Base-by-base conservation (phyloP, 2,329 filamentous ascomycete genomes). In the Tolypocladium ophioglossoides region DNA sequence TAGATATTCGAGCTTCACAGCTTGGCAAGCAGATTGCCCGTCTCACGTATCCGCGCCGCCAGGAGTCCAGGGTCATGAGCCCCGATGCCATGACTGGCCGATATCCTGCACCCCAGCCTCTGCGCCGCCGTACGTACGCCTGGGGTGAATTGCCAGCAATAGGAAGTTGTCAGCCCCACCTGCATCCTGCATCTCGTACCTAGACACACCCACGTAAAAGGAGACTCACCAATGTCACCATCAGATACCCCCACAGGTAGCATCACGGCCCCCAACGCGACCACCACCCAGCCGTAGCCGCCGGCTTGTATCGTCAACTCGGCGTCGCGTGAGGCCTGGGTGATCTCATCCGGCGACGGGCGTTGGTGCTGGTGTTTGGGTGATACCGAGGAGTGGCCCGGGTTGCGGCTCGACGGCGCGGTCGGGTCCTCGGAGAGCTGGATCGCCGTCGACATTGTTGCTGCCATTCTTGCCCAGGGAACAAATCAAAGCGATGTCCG, bases 231-330 rank as follows among this genome's bases (percentile, higher is more conserved):
- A 84, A n/a, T n/a, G n/a, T n/a, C n/a, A n/a, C n/a, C n/a, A n/a
- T 72, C 2, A 85, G 68, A 66, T 85, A 86, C 0, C 83, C 82
- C 1, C 75, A 77, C 2, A 74, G n/a, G n/a, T n/a, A 76, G 72
- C 12, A 82, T 61, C 1, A 79, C 61, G 2, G 75, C 72, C 58
- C 77, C 80, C 35, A 70, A 72, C 3, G 65, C 66, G 27, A 84
- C 76, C 9, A 84, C 70, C 16, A 75, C 69, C 78, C 79, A 82
- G 56, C 78, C 79, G 60, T 81, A 79, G 27, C 78, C 78, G 32
- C 78, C 78, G 49, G 82, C 78, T 0, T 78, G 79, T 0, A 71
- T 72, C 32, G 70, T 59, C 0, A 72, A 70, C 61, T 79, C 77
- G 6, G 70, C 74, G 2, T 71, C 57, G 4, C 68, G 69, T 0